Conservation (phyloP, 805 yeast genomes). For the Yamadazyma olivae region DNA sequence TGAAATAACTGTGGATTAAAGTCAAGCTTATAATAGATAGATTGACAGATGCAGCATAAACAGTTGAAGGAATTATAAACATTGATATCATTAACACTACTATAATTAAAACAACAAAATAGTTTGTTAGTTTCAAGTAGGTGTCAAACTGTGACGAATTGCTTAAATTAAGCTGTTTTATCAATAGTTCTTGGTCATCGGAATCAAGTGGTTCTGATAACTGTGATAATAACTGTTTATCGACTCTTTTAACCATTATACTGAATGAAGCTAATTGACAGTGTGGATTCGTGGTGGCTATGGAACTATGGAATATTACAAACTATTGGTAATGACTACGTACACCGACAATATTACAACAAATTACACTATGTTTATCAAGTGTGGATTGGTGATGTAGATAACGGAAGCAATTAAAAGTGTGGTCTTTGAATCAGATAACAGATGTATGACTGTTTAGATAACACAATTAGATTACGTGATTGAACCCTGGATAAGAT, state of each 20-base stretch:
- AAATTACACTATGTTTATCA: no score
- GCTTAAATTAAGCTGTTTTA: slow-evolving; percentile 5
- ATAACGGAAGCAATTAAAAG: no score
- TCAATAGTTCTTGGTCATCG: slow-evolving; percentile 10
- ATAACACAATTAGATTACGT: no score
- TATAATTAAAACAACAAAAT: neutral
- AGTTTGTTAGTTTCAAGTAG: neutral
- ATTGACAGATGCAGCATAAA: neutral
- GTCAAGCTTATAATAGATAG: neutral
- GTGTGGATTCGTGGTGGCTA: no score
- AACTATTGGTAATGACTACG: no score
- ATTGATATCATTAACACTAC: neutral
- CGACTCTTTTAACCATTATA: neutral
- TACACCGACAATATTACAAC: no score
- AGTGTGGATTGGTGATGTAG: no score
- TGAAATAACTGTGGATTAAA: neutral
- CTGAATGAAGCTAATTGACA: no score
- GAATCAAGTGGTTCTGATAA: slow-evolving; percentile 7
- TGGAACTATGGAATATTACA: no score
- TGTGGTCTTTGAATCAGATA: no score
- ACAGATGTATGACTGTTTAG: no score
- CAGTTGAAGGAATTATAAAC: neutral
- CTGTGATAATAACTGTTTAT: neutral
- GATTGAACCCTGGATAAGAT: no score
- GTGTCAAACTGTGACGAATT: neutral